Percentiles rank a stretch among this genome's conserved stretches.
Evolutionary conservation across 257 asterid genomes (phyloP).

Genomic region (Fraxinus excelsior): DNA sequence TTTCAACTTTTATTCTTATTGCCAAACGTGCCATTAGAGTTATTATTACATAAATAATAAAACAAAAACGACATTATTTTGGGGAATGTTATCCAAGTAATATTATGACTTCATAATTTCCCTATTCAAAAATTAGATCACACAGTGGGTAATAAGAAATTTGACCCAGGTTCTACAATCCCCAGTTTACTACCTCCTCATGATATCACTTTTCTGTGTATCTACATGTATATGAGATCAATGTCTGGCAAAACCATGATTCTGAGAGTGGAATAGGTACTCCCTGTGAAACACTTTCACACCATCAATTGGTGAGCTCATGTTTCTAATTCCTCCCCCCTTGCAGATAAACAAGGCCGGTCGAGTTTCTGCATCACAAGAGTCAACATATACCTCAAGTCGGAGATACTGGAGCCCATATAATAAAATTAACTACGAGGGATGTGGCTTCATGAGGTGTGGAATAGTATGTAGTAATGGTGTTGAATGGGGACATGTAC

Average conservation of each 20-base stretch:
- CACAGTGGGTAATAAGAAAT: not conserved
- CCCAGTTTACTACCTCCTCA: not conserved
- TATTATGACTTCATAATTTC: not conserved
- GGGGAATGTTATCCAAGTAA: not conserved
- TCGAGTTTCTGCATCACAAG: constrained; percentile 55
- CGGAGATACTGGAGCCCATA: not conserved
- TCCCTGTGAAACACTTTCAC: not conserved
- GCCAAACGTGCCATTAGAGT: too few relatives aligned
- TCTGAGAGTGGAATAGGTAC: not conserved
- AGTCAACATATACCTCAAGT: not conserved
- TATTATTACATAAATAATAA: not conserved
- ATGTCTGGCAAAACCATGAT: not conserved
- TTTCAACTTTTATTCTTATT: too few relatives aligned
- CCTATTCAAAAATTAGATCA: not conserved
- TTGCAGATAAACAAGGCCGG: not conserved
- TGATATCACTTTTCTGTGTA: not conserved
- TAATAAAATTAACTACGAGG: not conserved
- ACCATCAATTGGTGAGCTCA: constrained; percentile 9
- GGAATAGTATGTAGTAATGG: too few relatives aligned
- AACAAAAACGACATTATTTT: not conserved
- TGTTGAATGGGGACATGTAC: too few relatives aligned
- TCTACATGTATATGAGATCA: not conserved
- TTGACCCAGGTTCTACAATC: not conserved
- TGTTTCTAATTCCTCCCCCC: constrained; percentile 34
- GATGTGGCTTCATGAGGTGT: too few relatives aligned